phyloP scores from a whole-genome alignment of 352 stramenopile genomes.

The Phytophthora sp. region DNA sequence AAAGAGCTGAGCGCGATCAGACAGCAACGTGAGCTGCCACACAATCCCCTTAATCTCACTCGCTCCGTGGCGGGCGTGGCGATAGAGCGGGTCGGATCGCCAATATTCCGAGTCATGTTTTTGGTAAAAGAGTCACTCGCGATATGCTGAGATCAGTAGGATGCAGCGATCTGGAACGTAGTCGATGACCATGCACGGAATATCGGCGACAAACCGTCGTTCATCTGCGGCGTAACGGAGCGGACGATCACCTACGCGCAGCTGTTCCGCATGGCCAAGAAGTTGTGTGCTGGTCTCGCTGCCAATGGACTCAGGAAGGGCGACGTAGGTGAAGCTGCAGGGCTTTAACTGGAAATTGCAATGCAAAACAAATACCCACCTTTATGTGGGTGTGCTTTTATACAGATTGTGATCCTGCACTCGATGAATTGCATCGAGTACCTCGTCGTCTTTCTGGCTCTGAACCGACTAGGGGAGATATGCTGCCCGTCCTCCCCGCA shows the following conservation, averaged over 20 bases:
- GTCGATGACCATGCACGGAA: constrained; percentile 28
- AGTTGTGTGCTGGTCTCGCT: constrained; percentile 37
- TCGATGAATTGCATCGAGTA: constrained; percentile 67
- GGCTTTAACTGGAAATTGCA: background rate
- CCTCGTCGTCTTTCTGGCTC: constrained; percentile 47
- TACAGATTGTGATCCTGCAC: constrained; percentile 47
- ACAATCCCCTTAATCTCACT: too few relatives aligned
- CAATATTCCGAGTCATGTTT: too few relatives aligned
- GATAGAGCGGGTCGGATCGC: too few relatives aligned
- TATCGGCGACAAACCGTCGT: constrained; percentile 32
- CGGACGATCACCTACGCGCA: constrained; percentile 40
- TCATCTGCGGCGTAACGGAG: constrained; percentile 49
- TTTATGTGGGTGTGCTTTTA: background rate
- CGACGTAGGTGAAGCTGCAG: constrained; percentile 36
- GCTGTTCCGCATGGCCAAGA: constrained; percentile 24
- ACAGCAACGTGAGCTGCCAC: too few relatives aligned
- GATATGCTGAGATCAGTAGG: too few relatives aligned
- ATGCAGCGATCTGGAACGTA: constrained; percentile 43
- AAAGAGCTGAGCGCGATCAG: too few relatives aligned
- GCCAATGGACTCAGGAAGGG: constrained; percentile 45
- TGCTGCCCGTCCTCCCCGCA: constrained; percentile 45
- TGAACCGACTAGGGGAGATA: constrained; percentile 47
- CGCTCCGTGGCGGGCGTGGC: too few relatives aligned
- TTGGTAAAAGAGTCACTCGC: too few relatives aligned
- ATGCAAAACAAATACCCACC: background rate